Base-by-base conservation (phyloP, 225 moss, liverwort and hornwort species). In the Rhytidiadelphus loreus region DNA sequence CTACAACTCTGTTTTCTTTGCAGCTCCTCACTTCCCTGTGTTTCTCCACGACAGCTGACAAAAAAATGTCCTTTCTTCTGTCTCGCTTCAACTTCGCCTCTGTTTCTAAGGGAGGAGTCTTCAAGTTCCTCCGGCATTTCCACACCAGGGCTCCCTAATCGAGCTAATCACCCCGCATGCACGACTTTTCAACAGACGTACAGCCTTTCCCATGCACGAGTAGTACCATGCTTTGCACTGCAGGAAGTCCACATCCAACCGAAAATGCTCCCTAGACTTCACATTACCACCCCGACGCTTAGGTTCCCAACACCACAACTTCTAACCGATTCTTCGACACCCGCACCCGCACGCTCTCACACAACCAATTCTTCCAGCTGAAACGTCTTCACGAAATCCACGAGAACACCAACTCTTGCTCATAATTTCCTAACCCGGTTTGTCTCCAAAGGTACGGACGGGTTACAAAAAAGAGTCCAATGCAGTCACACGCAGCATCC, bases 111-210 rank as follows among this genome's bases (percentile, higher is more conserved):
- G 29, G 39, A 88, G 82, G 48, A 83, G 64, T 48, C 50, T 86
- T 69, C 63, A 87, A 86, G 75, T 61, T 91, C 87, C 85, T 81
- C 83, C 59, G 68, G 80, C 89, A 91, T 91, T 93, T 88, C 91
- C 83, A 89, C 87, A 80, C 62, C 77, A 64, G 77, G 82, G 84
- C 77, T 87, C 50, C 77, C 74, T 89, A 80, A 88, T 91, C 91
- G 80, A 91, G 81, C 89, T 83, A 88, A 81, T 87, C 70, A 70
- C 63, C 81, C 66, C 33, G 57, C 88, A 90, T 81, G 87, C 87
- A 85, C 50, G 77, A 88, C 86, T 84, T 50, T 84, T 68, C 86
- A 53, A 77, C 82, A 72, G 46, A 44, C 89, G 66, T 55, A 66
- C 39, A 69, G 62, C 72, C 59, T 84, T 86, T 58, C 64, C 80